These are phyloP conservation scores for Fusarium brevicatenulatum DNA, from an alignment of 2,329 filamentous ascomycete genomes.

Conservation along the genomic window DNA sequence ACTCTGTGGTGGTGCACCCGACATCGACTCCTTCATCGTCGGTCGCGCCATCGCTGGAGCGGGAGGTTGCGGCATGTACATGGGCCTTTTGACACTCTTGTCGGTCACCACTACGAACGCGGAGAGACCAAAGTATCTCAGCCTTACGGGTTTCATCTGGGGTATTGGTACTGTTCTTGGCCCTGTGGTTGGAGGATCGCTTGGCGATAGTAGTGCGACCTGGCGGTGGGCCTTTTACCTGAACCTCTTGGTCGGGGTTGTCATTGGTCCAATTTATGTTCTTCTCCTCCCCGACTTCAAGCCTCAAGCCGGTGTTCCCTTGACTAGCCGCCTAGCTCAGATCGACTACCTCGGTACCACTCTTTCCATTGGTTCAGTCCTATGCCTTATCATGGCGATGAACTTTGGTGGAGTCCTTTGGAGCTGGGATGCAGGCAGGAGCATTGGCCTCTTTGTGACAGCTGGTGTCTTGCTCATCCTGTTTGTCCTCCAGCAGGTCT, in stretches of 20 bases:
- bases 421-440: conserved; percentile 54
- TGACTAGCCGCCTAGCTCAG: neutral
- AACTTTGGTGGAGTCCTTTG: conserved; percentile 60
- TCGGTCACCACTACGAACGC: conserved; percentile 14
- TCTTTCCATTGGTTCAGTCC: conserved; percentile 54
- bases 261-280: conserved; percentile 15
- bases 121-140: conserved; percentile 37
- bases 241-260: conserved; percentile 20
- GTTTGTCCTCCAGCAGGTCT: conserved; percentile 58
- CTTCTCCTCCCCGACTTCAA: conserved; percentile 17
- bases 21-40: conserved; percentile 56
- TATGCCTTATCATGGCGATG: conserved; percentile 57
- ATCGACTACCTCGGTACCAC: conserved; percentile 56
- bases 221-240: conserved; percentile 45
- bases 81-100: conserved; percentile 25
- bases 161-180: conserved; percentile 55
- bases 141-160: conserved; percentile 46
- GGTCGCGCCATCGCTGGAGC: conserved; percentile 55
- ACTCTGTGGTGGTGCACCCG: conserved; percentile 54
- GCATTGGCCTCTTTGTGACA: conserved; percentile 58
- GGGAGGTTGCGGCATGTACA: conserved; percentile 51
- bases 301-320: neutral
- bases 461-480: conserved; percentile 50
- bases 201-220: conserved; percentile 11
- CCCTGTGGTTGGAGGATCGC: conserved; percentile 39